Conservation (phyloP, 2,329 filamentous ascomycete genomes). For the Beauveria medogensis region DNA sequence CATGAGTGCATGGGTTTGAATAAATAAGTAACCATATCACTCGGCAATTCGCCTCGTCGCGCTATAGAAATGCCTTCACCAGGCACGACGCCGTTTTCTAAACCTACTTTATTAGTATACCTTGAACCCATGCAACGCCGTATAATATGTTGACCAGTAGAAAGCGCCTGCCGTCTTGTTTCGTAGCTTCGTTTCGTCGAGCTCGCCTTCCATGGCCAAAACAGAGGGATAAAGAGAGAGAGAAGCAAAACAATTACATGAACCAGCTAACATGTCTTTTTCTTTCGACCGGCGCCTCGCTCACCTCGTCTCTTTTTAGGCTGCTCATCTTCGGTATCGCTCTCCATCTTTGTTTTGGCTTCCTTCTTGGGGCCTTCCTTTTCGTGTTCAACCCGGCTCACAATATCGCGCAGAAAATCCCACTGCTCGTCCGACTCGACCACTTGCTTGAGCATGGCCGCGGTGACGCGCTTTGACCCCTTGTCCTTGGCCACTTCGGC, state of each 20-base stretch:
- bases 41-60: neutral
- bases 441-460: conserved; percentile 84
- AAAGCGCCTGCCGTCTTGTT: neutral
- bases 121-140: conserved; percentile 1
- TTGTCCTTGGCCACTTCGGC: conserved; percentile 75
- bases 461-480: conserved; percentile 82
- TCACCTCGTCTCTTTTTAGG: conserved; percentile 36
- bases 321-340: conserved; percentile 41
- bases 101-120: neutral
- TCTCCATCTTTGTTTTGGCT: conserved; percentile 43
- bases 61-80: neutral
- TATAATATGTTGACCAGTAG: neutral
- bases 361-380: conserved; percentile 33
- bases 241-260: neutral
- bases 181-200: neutral
- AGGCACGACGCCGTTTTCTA: neutral
- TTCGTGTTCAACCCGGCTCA: conserved; percentile 66
- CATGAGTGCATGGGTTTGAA: neutral
- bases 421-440: conserved; percentile 84
- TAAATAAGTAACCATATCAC: neutral
- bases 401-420: conserved; percentile 89
- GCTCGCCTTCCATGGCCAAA: neutral
- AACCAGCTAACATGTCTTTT: conserved; percentile 19
- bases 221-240: neutral
- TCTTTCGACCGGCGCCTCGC: conserved; percentile 32